Conservation (phyloP, 2,329 filamentous ascomycete genomes). For the Trichoderma sp. region DNA sequence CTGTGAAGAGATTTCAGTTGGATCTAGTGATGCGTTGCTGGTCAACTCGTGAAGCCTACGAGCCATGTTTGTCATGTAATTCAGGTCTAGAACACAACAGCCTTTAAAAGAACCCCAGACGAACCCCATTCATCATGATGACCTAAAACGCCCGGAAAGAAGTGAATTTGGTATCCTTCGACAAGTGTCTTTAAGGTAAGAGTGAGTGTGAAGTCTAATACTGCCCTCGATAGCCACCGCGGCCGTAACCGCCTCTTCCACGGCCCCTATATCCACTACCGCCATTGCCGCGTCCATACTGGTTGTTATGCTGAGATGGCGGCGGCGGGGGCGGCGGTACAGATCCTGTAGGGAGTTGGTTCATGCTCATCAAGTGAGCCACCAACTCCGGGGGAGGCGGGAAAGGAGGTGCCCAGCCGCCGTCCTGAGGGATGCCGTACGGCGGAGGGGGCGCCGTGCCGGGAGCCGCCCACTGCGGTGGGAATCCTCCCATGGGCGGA, state of each 20-base stretch:
- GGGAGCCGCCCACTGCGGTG: slow-evolving; percentile 18
- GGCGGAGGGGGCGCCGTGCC: slow-evolving; percentile 43
- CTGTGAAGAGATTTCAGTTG: neutral
- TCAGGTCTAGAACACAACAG: neutral
- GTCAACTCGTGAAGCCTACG: neutral
- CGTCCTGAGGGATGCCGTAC: slow-evolving; percentile 34
- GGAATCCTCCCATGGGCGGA: slow-evolving; percentile 29
- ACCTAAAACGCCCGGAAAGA: neutral
- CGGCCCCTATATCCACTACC: slow-evolving; percentile 37
- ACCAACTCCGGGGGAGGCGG: slow-evolving; percentile 28
- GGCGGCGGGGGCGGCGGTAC: slow-evolving; percentile 26
- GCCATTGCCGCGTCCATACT: slow-evolving; percentile 34
- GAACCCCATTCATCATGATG: neutral
- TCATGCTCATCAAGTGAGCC: slow-evolving; percentile 34
- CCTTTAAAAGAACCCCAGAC: neutral
- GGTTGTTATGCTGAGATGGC: slow-evolving; percentile 31
- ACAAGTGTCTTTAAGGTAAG: too few relatives aligned
- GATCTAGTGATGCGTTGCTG: too few relatives aligned
- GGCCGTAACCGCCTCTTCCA: slow-evolving; percentile 40
- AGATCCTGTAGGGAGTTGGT: slow-evolving; percentile 22
- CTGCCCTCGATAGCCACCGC: slow-evolving; percentile 37
- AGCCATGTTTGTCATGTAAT: neutral
- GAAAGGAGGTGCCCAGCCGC: slow-evolving; percentile 9
- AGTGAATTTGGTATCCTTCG: neutral
- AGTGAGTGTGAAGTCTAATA: neutral